Conservation (phyloP, 2,329 filamentous ascomycete species). For the Ascochyta viciae-villosae region DNA sequence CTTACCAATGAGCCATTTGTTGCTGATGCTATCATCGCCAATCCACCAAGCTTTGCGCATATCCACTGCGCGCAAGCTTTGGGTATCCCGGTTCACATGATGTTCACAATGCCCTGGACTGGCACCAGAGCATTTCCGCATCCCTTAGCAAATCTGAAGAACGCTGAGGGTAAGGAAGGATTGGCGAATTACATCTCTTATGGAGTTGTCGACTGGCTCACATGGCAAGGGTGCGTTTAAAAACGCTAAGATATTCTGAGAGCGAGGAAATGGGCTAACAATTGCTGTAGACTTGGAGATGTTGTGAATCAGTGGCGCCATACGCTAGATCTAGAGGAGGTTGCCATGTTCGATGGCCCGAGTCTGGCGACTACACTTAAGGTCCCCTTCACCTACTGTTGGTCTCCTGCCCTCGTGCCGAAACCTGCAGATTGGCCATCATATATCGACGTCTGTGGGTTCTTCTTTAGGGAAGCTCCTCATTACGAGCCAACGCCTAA, state of each 20-base stretch:
- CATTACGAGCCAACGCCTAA: slow-evolving; percentile 47
- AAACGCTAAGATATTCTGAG: too few relatives aligned
- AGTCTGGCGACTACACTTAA: slow-evolving; percentile 28
- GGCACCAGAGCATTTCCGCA: slow-evolving; percentile 56
- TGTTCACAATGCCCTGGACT: slow-evolving; percentile 76
- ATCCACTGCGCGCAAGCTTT: slow-evolving; percentile 75
- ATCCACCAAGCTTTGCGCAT: slow-evolving; percentile 78
- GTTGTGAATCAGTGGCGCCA: background rate
- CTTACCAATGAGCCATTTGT: too few relatives aligned
- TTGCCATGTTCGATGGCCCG: too few relatives aligned
- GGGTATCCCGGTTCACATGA: slow-evolving; percentile 76
- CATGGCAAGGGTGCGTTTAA: slow-evolving; percentile 53
- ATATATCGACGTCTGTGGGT: slow-evolving; percentile 50
- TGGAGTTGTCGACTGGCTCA: slow-evolving; percentile 55
- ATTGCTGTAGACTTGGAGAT: slow-evolving; percentile 33
- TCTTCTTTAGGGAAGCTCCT: slow-evolving; percentile 53
- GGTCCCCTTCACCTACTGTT: slow-evolving; percentile 55
- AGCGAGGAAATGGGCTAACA: too few relatives aligned
- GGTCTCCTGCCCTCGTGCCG: slow-evolving; percentile 50
- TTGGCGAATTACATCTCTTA: slow-evolving; percentile 56
- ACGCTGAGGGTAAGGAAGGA: slow-evolving; percentile 19
- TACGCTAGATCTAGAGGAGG: too few relatives aligned
- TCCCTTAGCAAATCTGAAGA: slow-evolving; percentile 57
- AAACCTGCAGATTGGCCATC: slow-evolving; percentile 29
- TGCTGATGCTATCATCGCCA: slow-evolving; percentile 39